Evolutionary conservation across 257 asterid species (phyloP).

Genomic region (Datura wrightii): DNA sequence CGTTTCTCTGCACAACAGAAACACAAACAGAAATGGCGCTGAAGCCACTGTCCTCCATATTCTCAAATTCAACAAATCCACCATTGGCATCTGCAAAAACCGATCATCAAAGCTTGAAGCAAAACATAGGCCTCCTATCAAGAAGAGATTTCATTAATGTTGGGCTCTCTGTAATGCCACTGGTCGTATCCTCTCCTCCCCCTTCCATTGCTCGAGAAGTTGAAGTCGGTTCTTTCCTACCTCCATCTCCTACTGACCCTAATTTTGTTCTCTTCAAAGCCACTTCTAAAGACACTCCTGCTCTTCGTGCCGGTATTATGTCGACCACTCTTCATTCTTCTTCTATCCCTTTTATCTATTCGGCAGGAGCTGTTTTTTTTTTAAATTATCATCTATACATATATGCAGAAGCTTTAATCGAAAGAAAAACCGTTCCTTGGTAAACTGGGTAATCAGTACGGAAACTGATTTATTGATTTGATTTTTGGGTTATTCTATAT

Average conservation of each 20-base stretch:
- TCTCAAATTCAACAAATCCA: conserved; percentile 45
- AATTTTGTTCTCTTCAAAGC: conserved; percentile 89
- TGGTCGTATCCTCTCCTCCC: conserved; percentile 48
- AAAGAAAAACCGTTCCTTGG: no score
- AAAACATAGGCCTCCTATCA: conserved; percentile 39
- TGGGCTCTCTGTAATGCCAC: conserved; percentile 58
- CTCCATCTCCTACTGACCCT: conserved; percentile 69
- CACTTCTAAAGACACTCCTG: conserved; percentile 89
- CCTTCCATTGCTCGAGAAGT: conserved; percentile 71
- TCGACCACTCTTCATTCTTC: background rate
- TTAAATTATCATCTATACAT: no score
- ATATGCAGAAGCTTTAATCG: no score
- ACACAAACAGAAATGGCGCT: conserved; percentile 52
- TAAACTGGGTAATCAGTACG: no score
- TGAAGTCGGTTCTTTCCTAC: conserved; percentile 87
- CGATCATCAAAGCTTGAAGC: conserved; percentile 35
- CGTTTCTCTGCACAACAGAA: conserved; percentile 26
- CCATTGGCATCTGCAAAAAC: conserved; percentile 38
- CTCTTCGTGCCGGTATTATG: conserved; percentile 93
- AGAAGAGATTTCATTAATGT: conserved; percentile 72
- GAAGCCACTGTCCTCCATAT: conserved; percentile 42
- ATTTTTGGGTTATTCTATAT: no score
- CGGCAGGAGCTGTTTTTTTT: background rate
- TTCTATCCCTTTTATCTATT: background rate
- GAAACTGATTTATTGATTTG: no score